Evolutionary conservation across 768 basidiomycete species (phyloP), one percentile per base, ranked within the genome.

Genomic region (Calocera viscosa): DNA sequence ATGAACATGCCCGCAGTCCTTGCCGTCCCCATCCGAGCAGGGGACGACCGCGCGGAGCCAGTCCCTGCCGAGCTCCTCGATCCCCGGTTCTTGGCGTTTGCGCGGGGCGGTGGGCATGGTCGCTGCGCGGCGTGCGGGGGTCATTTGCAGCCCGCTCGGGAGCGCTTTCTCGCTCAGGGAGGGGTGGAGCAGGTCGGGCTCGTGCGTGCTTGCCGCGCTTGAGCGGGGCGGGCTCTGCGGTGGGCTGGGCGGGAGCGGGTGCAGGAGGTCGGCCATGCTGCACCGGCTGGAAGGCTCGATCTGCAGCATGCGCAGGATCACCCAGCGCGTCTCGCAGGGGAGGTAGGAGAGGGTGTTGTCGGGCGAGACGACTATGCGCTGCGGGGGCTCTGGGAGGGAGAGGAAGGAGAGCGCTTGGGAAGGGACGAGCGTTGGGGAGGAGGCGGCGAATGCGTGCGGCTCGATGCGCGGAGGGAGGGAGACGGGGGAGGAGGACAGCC

Each of bases 271-370:
- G 26, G 77, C 75, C 7, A 80, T 72, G 0, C 79, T 78, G 69
- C 79, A 79, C 49, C 80, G 73, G 17, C 78, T 73, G 11, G 70
- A 67, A 0, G 79, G 78, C 65, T 80, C 80, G 63, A 80, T 75
- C 33, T 78, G 75, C 69, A 80, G 71, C 80, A 80, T 80, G 12
- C 79, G 70, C 65, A 77, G 78, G 63, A 80, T 72, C 38, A 76
- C 76, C 24, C 75, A 74, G 47, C 80, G 70, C 16, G 77, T 77
- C 71, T 80, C 80, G 26, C 78, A 72, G 3, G 80, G 80, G 16
- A 80, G 69, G 17, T 80, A 72, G 28, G 78, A 73, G 77, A 80
- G 80, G 71, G 80, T 80, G 14, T 76, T 77, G 69, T 80, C 80
- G 28, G 79, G 78, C 12, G 78, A 77, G 38, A 77, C 75, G 26